These are phyloP conservation scores for Thalassiosira pacifica DNA, from an alignment of 352 stramenopile genomes.

Conservation along the genomic window DNA sequence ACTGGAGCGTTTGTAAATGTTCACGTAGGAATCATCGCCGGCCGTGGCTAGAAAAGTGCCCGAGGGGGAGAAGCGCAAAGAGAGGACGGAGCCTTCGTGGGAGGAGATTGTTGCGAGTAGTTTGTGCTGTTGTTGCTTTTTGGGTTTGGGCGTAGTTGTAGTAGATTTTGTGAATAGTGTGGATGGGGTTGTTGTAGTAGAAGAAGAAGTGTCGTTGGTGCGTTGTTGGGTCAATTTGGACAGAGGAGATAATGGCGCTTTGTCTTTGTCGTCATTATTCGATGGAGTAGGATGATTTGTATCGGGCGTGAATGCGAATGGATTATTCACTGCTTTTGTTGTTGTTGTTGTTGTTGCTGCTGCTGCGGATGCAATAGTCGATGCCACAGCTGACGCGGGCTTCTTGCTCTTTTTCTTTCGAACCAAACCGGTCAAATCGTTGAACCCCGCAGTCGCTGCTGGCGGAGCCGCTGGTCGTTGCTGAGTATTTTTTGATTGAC, in stretches of 20 bases:
- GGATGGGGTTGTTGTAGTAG: slow-evolving; percentile 14
- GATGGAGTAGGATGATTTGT: too few relatives aligned
- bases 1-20: slow-evolving; percentile 70
- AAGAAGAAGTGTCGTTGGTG: slow-evolving; percentile 5
- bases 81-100: slow-evolving; percentile 81
- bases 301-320: slow-evolving; percentile 1
- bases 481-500: background rate
- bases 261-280: too few relatives aligned
- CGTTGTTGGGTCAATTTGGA: slow-evolving; percentile 18
- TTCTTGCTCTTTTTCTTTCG: slow-evolving; percentile 74
- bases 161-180: slow-evolving; percentile 14
- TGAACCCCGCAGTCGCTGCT: slow-evolving; percentile 52
- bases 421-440: slow-evolving; percentile 77
- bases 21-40: slow-evolving; percentile 82
- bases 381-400: background rate
- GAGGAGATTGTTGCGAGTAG: slow-evolving; percentile 80
- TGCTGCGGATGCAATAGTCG: too few relatives aligned
- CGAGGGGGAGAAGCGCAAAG: slow-evolving; percentile 74
- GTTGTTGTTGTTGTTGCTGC: too few relatives aligned
- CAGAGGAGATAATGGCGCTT: slow-evolving; percentile 26
- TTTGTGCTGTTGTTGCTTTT: slow-evolving; percentile 38
- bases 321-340: too few relatives aligned
- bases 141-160: slow-evolving; percentile 5
- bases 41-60: slow-evolving; percentile 81
- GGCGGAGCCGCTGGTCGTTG: background rate